Conservation (phyloP, 805 yeast genomes). For the Ogataea minuta region DNA sequence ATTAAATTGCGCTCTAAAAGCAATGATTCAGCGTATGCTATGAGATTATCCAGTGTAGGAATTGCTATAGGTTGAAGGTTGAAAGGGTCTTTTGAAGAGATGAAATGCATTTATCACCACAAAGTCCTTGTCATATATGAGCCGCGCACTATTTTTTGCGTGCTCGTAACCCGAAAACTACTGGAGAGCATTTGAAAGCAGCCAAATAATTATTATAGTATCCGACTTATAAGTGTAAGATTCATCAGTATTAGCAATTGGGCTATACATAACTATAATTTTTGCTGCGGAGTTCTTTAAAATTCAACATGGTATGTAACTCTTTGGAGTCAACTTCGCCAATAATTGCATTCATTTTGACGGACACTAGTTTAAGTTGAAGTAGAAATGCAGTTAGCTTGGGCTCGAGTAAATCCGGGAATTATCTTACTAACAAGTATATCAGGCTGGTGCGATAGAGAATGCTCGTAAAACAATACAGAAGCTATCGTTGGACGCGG, state of each 20-base stretch:
- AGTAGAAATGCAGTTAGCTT: no score
- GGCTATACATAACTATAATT: constrained; percentile 1
- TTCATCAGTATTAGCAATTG: constrained; percentile 13
- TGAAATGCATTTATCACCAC: not conserved
- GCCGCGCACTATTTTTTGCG: not conserved
- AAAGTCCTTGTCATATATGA: no score
- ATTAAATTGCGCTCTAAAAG: no score
- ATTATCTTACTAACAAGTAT: constrained; percentile 1
- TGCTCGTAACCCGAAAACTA: constrained; percentile 11
- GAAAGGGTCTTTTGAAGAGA: no score
- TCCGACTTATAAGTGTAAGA: not conserved
- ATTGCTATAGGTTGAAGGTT: no score
- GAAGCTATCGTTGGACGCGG: constrained; percentile 73
- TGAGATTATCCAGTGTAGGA: no score
- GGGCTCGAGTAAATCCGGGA: not conserved
- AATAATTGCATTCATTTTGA: no score
- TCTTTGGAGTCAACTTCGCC: no score
- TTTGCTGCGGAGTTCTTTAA: constrained; percentile 37
- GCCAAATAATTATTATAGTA: constrained; percentile 16
- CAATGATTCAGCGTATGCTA: no score
- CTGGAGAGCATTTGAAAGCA: constrained; percentile 12
- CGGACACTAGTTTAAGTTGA: no score
- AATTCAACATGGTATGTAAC: constrained; percentile 7
- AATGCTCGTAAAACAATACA: constrained; percentile 93
- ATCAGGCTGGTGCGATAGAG: constrained; percentile 90